Conservation (phyloP, 192 early-diverging fungal genomes). For the Coemansia sp. region DNA sequence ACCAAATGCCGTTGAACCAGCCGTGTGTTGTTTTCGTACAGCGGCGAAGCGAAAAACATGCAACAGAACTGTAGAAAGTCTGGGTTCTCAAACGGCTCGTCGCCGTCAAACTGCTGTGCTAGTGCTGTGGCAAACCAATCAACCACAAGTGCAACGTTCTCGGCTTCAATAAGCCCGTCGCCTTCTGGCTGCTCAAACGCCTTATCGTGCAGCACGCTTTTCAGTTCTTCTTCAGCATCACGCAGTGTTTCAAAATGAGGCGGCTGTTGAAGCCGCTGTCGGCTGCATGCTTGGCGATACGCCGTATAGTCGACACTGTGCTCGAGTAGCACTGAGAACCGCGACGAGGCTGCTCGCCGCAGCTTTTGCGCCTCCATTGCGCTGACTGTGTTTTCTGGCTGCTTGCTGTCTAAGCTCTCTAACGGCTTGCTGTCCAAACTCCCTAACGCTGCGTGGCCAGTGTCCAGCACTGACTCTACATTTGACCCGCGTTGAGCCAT, state of each 20-base stretch:
- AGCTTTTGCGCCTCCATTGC: not conserved
- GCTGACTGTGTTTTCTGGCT: not conserved
- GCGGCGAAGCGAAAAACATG: conserved; percentile 53
- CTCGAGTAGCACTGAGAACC: conserved; percentile 47
- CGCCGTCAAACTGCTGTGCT: conserved; percentile 38
- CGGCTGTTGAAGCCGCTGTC: conserved; percentile 35
- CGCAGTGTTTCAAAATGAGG: conserved; percentile 42
- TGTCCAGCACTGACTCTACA: not conserved
- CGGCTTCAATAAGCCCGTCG: conserved; percentile 27
- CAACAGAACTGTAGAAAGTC: conserved; percentile 49
- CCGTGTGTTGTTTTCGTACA: conserved; percentile 53
- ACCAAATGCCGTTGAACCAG: conserved; percentile 52
- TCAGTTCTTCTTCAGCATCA: conserved; percentile 46
- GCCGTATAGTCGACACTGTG: conserved; percentile 47
- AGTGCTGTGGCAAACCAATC: conserved; percentile 52
- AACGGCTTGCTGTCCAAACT: not conserved
- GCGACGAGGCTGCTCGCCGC: conserved; percentile 34
- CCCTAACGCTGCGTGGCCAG: not conserved
- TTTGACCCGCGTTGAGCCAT: conserved; percentile 1
- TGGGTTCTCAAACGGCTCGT: conserved; percentile 52
- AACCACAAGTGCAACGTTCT: conserved; percentile 47
- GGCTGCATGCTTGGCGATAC: conserved; percentile 32
- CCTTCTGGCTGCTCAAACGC: conserved; percentile 19
- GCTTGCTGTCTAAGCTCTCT: too few relatives aligned
- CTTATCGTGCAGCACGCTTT: conserved; percentile 43